A percentile compares a stretch with the other conserved stretches of the same genome.
phyloP scores from a whole-genome alignment of 768 basidiomycete species.

The Rhodotorula graminis region DNA sequence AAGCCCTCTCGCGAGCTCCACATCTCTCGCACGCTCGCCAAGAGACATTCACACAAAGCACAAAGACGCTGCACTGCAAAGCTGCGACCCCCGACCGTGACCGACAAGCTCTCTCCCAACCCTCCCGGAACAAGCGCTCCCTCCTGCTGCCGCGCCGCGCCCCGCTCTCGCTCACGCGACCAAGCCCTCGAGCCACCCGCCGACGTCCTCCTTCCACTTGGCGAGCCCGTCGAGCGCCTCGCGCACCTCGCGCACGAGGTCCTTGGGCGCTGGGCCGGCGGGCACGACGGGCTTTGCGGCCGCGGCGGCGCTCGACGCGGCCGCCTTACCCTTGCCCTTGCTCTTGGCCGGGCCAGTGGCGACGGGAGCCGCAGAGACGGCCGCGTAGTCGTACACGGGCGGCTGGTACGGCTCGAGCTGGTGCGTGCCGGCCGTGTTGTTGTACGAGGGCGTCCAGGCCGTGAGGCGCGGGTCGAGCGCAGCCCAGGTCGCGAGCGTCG shows the following conservation, averaged over 20 bases:
- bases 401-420: neutral
- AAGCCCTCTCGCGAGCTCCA: too few species aligned
- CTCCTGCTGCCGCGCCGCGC: neutral
- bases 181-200: neutral
- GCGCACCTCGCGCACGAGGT: constrained; percentile 6
- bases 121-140: neutral
- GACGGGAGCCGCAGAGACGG: too few species aligned
- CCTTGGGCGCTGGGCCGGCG: neutral
- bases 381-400: neutral
- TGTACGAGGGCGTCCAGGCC: constrained; percentile 4
- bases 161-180: neutral
- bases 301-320: neutral
- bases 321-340: neutral
- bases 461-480: constrained; percentile 3
- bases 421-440: constrained; percentile 4
- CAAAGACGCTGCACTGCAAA: too few species aligned
- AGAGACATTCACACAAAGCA: too few species aligned
- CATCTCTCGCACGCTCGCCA: too few species aligned
- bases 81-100: too few species aligned
- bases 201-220: constrained; percentile 1
- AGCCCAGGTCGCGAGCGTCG: constrained; percentile 2
- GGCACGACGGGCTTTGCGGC: neutral
- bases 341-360: too few species aligned
- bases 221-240: constrained; percentile 4
- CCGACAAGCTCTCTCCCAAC: too few species aligned